phyloP scores from a whole-genome alignment of 768 basidiomycete species.

The Kwoniella heveanensis region DNA sequence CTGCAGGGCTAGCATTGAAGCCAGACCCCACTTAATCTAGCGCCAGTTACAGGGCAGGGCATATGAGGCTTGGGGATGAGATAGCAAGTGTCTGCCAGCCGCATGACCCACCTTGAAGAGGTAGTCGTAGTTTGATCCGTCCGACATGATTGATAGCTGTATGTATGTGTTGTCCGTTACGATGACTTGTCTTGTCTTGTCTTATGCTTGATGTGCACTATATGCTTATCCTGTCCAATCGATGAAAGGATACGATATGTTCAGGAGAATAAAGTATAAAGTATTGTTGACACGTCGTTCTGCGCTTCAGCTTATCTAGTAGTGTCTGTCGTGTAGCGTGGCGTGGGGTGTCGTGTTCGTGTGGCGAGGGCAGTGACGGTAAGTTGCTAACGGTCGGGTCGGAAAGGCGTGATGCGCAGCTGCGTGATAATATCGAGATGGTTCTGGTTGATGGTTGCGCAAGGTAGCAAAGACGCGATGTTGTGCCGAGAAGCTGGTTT shows the following conservation, averaged over 20 bases:
- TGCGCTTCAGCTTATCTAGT: no score
- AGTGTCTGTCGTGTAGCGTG: no score
- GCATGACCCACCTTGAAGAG: conserved; percentile 82
- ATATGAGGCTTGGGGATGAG: no score
- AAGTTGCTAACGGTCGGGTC: background rate
- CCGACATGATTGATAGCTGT: conserved; percentile 65
- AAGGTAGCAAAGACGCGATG: no score
- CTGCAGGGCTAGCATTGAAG: no score
- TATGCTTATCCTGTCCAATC: background rate
- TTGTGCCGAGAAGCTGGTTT: background rate
- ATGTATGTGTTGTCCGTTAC: background rate
- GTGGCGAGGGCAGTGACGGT: conserved; percentile 10
- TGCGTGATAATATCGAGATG: no score
- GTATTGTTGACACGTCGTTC: conserved; percentile 13
- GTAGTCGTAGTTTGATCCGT: conserved; percentile 96
- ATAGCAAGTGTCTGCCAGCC: no score
- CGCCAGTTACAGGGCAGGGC: no score
- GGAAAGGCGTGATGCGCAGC: no score
- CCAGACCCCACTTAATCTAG: no score
- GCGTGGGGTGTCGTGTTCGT: background rate
- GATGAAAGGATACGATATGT: background rate
- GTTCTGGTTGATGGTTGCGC: no score
- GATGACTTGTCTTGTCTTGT: background rate
- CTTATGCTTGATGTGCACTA: no score
- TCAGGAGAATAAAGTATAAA: background rate